Evolutionary conservation across 176 grass and related monocot species (phyloP), one percentile per base, ranked within the genome.

Genomic region (Eragrostis nindensis): DNA sequence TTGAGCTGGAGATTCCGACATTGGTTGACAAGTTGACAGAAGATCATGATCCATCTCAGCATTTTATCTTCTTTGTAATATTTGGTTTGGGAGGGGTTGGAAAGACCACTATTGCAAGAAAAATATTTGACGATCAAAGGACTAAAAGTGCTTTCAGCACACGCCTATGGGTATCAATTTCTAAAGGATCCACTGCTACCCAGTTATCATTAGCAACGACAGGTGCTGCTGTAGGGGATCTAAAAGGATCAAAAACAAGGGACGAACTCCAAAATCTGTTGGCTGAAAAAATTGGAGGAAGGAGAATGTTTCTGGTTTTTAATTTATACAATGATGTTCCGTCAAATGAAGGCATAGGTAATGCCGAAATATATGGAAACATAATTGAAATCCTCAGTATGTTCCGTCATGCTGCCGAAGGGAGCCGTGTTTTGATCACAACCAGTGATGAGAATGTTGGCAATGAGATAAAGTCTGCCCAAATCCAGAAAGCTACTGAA

Each of bases 371-470:
- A 13, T 12, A 64, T 57, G 32, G 15, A 78, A 40, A 49, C 36
- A 19, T 71, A 46, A 38, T 69, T 71, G 47, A 49, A 53, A 19
- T 29, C 41, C 30, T 65, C 38, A 1, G 32, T 60, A 14, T 32
- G n/a, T 64, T 64, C 29, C 12, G 19, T 62, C 47, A 46, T 10
- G 36, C 18, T 61, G 19, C 26, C 48, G 73, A 66, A 24, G 77
- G 83, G 19, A 77, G 82, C 27, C 61, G 53, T 49, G n/a, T 85
- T 68, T 17, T 85, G 44, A 54, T 85, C 6, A 85, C 63, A 9
- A 71, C 74, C 2, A 78, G 63, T 30, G 60, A 85, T 47, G 39
- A 85, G 24, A 27, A 59, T 60, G 36, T 77, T 29, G 59, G 32
- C 11, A 68, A 30, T 10, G 29, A 53, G 36, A 84, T 76, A 24